These are phyloP conservation scores for Cyclotella kingstonii DNA, from an alignment of 108 stramenopile species.

Conservation along the genomic window DNA sequence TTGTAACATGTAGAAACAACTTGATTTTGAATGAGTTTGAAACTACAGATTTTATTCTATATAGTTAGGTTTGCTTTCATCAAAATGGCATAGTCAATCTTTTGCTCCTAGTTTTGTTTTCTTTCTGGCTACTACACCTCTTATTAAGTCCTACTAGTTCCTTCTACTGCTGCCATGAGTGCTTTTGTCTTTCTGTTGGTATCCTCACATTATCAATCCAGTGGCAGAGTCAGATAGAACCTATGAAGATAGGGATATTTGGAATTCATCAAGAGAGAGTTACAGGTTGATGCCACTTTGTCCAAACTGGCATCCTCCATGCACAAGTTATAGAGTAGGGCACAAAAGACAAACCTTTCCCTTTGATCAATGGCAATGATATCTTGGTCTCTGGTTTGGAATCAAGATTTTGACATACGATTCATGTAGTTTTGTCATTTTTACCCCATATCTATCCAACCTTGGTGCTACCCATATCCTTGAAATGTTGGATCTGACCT, in stretches of 20 bases:
- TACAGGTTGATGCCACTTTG: constrained; percentile 64
- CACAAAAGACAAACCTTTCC: constrained; percentile 85
- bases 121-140: not conserved
- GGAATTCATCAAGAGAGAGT: constrained; percentile 50
- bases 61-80: no score
- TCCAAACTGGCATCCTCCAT: constrained; percentile 58
- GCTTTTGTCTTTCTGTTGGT: constrained; percentile 63
- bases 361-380: constrained; percentile 81
- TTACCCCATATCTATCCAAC: no score
- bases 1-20: no score
- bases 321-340: constrained; percentile 83
- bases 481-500: no score
- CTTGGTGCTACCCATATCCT: no score
- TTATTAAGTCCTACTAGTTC: constrained; percentile 33
- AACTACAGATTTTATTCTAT: no score
- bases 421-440: no score
- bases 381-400: no score
- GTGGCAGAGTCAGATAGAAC: constrained; percentile 60
- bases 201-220: constrained; percentile 76
- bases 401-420: no score
- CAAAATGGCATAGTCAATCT: no score
- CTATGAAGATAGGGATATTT: not conserved
- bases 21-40: no score
- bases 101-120: no score
- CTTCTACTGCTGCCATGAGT: constrained; percentile 46